Evolutionary conservation across 305 asterid genomes (phyloP).

Genomic region (Solanum hybrid): DNA sequence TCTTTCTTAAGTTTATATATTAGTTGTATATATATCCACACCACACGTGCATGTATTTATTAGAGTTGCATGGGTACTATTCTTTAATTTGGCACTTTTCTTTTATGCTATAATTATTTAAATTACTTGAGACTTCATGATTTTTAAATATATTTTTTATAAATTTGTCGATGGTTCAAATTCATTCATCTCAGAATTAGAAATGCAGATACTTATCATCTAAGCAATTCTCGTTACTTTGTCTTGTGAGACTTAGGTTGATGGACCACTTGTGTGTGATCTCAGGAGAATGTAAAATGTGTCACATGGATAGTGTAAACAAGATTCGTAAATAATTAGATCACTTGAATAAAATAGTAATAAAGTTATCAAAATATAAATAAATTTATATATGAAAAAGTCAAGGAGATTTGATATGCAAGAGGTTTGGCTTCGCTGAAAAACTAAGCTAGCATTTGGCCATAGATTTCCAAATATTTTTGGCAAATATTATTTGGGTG

Average conservation of each 20-base stretch:
- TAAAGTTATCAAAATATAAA: neutral
- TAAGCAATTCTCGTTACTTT: too few relatives aligned
- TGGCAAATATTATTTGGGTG: too few relatives aligned
- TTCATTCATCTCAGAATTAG: rapidly evolving
- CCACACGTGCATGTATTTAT: constrained; percentile 4
- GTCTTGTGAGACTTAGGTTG: too few relatives aligned
- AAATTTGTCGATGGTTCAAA: neutral
- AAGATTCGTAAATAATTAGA: too few relatives aligned
- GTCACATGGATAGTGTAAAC: too few relatives aligned
- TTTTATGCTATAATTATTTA: neutral
- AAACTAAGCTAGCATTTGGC: too few relatives aligned
- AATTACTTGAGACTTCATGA: neutral
- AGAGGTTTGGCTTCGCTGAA: neutral
- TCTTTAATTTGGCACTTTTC: neutral
- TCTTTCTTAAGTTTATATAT: neutral
- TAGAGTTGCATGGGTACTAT: neutral
- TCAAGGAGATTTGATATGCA: neutral
- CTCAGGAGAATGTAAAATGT: too few relatives aligned
- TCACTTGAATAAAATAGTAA: too few relatives aligned
- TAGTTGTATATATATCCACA: neutral
- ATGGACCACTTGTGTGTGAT: too few relatives aligned
- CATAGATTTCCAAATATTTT: too few relatives aligned
- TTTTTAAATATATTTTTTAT: neutral
- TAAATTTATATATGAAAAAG: neutral
- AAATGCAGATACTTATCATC: neutral